Conservation (phyloP, 306 rosid genomes). For the Pterocarpus macrocarpus region DNA sequence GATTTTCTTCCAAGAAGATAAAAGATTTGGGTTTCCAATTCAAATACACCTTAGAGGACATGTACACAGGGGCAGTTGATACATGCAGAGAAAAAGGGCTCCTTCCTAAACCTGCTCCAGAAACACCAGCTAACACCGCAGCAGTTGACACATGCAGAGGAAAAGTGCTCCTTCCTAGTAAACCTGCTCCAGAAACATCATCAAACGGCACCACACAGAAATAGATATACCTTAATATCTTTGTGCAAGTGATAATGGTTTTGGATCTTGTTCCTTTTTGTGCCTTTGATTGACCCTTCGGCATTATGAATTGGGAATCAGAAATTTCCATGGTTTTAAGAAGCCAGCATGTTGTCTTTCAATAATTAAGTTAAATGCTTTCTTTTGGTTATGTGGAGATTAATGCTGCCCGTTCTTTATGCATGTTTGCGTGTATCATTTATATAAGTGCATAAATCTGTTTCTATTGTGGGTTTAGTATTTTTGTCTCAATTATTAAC, state of each 20-base stretch:
- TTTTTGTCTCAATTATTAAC: neutral
- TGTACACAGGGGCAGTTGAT: constrained; percentile 71
- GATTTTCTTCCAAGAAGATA: constrained; percentile 77
- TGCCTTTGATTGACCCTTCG: neutral
- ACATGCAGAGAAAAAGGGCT: constrained; percentile 72
- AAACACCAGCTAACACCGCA: neutral
- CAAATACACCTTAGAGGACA: constrained; percentile 75
- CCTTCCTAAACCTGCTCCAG: constrained; percentile 40
- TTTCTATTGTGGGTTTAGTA: neutral
- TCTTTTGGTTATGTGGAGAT: neutral
- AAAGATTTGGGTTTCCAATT: constrained; percentile 70
- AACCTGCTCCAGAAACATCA: neutral
- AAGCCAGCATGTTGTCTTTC: neutral
- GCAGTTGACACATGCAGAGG: neutral
- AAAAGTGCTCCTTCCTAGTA: neutral
- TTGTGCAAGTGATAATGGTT: no score
- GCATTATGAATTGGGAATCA: neutral
- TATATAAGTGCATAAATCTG: no score
- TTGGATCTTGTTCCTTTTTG: neutral
- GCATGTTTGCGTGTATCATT: neutral
- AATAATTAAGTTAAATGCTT: neutral
- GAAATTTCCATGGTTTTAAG: neutral
- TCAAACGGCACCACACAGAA: neutral
- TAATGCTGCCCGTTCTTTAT: neutral
- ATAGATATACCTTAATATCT: neutral